Conservation (phyloP, 306 rosid species). For the Fragaria iinumae region DNA sequence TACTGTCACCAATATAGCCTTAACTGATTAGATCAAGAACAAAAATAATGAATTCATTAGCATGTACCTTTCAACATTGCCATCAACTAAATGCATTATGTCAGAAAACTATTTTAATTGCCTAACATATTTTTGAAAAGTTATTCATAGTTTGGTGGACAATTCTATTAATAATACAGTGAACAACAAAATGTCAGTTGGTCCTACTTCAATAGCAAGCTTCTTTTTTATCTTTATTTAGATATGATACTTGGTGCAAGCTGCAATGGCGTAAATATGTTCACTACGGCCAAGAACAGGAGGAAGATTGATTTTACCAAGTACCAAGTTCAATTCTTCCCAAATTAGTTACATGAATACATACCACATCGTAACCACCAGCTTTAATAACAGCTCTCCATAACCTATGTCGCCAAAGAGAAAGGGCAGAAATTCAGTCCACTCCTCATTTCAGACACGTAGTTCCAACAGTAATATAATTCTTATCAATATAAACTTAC, state of each 20-base stretch:
- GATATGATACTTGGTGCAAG: background rate
- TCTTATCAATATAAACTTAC: slow-evolving; percentile 38
- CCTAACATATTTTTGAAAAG: background rate
- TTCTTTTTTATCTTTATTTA: background rate
- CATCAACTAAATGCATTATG: background rate
- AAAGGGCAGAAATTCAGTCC: slow-evolving; percentile 19
- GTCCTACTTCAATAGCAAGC: background rate
- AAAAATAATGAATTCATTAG: background rate
- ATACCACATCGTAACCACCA: slow-evolving; percentile 83
- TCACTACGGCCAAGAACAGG: background rate
- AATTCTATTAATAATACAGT: background rate
- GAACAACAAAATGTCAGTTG: background rate
- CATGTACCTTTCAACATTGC: background rate
- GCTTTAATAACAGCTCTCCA: slow-evolving; percentile 82
- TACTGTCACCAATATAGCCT: background rate
- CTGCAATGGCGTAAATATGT: background rate
- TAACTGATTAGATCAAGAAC: background rate
- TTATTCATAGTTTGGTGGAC: background rate
- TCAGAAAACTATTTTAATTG: background rate
- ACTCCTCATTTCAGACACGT: slow-evolving; percentile 11
- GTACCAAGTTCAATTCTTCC: background rate
- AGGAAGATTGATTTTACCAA: background rate
- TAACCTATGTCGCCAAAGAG: slow-evolving; percentile 49
- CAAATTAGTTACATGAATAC: slow-evolving; percentile 16
- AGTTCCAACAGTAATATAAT: background rate